Percentiles rank a stretch among this genome's conserved stretches.
phyloP scores from a whole-genome alignment of 2,329 filamentous ascomycete genomes.

The Colletotrichum camelliae region DNA sequence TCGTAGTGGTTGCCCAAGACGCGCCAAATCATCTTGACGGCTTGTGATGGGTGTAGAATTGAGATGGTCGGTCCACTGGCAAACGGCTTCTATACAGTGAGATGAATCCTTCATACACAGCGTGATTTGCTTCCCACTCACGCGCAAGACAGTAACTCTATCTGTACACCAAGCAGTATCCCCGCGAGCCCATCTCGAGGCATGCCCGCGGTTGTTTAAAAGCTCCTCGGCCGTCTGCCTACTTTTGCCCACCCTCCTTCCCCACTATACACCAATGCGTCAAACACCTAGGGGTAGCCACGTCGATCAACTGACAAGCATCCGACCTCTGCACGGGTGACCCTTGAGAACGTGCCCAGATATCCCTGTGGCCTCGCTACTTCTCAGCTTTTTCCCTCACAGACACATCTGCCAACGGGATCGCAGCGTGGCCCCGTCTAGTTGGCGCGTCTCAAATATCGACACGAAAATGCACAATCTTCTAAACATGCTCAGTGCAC shows the following conservation, averaged over 20 bases:
- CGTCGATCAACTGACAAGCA: constrained; percentile 10
- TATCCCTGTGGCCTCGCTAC: background rate
- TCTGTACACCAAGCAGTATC: background rate
- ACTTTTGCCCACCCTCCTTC: background rate
- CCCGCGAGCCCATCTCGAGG: background rate
- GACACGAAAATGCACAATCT: background rate
- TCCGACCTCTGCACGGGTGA: background rate
- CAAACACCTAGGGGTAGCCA: constrained; percentile 8
- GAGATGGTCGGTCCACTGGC: background rate
- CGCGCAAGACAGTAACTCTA: background rate
- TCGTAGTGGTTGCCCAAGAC: background rate
- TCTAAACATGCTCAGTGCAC: background rate
- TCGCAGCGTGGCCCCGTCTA: background rate
- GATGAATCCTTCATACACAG: background rate
- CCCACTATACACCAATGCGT: background rate
- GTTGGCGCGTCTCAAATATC: constrained; percentile 11
- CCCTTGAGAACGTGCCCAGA: background rate
- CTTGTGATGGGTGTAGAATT: background rate
- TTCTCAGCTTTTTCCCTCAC: background rate
- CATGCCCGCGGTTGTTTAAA: background rate
- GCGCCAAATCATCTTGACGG: background rate
- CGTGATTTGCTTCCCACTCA: background rate
- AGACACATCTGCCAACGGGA: background rate
- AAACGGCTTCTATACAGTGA: background rate
- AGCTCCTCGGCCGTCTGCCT: background rate